Percentiles rank a stretch among this genome's conserved stretches.
Conservation (phyloP, 352 stramenopile genomes). For the Pythium monospermum region DNA sequence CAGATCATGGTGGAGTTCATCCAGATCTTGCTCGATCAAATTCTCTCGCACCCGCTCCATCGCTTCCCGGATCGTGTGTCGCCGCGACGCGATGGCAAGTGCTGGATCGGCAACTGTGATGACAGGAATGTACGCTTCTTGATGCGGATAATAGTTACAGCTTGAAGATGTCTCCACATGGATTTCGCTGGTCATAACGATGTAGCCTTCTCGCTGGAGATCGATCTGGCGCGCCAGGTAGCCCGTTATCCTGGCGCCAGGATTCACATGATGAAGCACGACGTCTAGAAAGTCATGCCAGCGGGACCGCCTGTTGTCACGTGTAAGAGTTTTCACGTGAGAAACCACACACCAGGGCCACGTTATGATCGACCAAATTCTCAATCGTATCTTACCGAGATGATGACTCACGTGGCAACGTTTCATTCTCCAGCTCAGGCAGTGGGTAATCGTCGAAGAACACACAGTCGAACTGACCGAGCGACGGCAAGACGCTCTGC, state of each 20-base stretch:
- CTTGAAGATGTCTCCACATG: constrained; percentile 32
- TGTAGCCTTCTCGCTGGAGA: constrained; percentile 38
- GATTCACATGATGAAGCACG: constrained; percentile 35
- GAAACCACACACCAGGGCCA: background rate
- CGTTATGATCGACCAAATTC: no score
- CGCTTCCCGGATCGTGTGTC: constrained; percentile 6
- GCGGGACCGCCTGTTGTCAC: constrained; percentile 36
- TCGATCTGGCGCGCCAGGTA: constrained; percentile 58
- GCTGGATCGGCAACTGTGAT: constrained; percentile 46
- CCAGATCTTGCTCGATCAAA: constrained; percentile 1
- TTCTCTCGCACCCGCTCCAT: constrained; percentile 10
- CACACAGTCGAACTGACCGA: constrained; percentile 68
- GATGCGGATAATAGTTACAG: constrained; percentile 67
- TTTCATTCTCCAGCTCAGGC: constrained; percentile 37
- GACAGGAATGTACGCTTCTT: constrained; percentile 51
- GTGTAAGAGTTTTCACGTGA: background rate
- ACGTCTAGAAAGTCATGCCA: constrained; percentile 74
- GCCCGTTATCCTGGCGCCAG: constrained; percentile 52
- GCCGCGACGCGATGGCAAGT: background rate
- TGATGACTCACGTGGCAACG: constrained; percentile 10
- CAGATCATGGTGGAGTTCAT: background rate
- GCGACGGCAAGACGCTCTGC: constrained; percentile 45
- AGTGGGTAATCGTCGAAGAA: constrained; percentile 84
- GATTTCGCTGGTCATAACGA: constrained; percentile 25
- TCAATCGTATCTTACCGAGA: background rate